A percentile compares a stretch with the other conserved stretches of the same genome.
Conservation (phyloP, 352 stramenopile genomes). For the Pythium coloratum region DNA sequence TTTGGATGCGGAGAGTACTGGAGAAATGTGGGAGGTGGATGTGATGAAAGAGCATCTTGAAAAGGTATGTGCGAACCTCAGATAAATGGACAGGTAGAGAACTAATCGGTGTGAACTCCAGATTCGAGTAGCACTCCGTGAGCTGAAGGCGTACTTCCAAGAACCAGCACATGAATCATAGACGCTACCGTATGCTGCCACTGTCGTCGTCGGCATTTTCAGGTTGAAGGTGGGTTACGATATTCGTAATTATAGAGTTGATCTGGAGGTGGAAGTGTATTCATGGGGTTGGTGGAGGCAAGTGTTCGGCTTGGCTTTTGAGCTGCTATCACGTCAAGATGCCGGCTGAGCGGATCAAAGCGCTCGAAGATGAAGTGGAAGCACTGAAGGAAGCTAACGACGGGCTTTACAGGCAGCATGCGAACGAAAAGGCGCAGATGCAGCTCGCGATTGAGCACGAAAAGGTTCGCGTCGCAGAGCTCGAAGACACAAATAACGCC, state of each 20-base stretch:
- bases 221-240: background rate
- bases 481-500: conserved; percentile 41
- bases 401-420: conserved; percentile 58
- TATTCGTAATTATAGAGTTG: background rate
- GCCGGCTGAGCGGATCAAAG: conserved; percentile 33
- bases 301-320: background rate
- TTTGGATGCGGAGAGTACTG: background rate
- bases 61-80: background rate
- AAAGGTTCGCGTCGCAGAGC: conserved; percentile 40
- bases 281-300: background rate
- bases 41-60: conserved; percentile 6
- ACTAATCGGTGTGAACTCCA: background rate
- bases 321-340: conserved; percentile 12
- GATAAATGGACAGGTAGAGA: background rate
- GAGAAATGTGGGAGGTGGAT: background rate
- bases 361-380: conserved; percentile 51
- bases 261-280: background rate
- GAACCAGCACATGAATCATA: background rate
- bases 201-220: no score
- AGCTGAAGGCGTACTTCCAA: background rate
- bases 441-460: conserved; percentile 73
- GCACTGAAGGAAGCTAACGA: conserved; percentile 60
- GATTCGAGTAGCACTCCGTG: background rate
- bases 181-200: no score
- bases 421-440: conserved; percentile 79